phyloP scores from a whole-genome alignment of 2,329 filamentous ascomycete species.

The Calonectria henricotiae region DNA sequence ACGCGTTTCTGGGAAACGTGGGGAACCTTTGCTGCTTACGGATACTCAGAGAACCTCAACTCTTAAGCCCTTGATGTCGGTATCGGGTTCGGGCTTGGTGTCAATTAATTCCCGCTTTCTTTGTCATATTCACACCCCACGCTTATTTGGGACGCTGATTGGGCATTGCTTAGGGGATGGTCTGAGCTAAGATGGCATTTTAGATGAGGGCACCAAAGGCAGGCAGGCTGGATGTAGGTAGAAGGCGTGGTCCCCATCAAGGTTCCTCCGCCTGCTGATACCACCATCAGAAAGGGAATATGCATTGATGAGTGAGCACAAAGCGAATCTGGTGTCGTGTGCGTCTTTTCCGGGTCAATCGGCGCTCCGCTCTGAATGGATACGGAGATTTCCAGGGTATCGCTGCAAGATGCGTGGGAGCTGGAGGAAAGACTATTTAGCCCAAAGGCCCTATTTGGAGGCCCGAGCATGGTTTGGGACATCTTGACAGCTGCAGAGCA shows the following conservation, averaged over 20 bases:
- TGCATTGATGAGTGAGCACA: not conserved
- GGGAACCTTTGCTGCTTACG: constrained; percentile 4
- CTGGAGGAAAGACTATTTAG: constrained; percentile 6
- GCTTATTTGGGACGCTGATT: not conserved
- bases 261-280: not conserved
- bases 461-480: constrained; percentile 15
- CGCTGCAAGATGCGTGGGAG: constrained; percentile 19
- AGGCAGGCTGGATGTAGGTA: not conserved
- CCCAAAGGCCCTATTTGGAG: not conserved
- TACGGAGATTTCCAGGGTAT: constrained; percentile 16
- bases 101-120: not conserved
- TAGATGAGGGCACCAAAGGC: not conserved
- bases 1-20: not conserved
- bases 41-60: not conserved
- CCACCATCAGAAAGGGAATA: not conserved
- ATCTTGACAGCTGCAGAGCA: constrained; percentile 3
- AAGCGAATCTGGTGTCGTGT: constrained; percentile 19
- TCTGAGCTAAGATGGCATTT: constrained; percentile 16
- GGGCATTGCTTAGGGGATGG: not conserved
- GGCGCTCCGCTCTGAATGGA: constrained; percentile 2
- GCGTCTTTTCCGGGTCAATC: constrained; percentile 15
- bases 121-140: constrained; percentile 11
- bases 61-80: constrained; percentile 5
- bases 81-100: constrained; percentile 12
- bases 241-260: not conserved